A percentile compares a stretch with the other conserved stretches of the same genome.
phyloP scores from a whole-genome alignment of 345 rosid genomes.

The Tarenaya hassleriana region DNA sequence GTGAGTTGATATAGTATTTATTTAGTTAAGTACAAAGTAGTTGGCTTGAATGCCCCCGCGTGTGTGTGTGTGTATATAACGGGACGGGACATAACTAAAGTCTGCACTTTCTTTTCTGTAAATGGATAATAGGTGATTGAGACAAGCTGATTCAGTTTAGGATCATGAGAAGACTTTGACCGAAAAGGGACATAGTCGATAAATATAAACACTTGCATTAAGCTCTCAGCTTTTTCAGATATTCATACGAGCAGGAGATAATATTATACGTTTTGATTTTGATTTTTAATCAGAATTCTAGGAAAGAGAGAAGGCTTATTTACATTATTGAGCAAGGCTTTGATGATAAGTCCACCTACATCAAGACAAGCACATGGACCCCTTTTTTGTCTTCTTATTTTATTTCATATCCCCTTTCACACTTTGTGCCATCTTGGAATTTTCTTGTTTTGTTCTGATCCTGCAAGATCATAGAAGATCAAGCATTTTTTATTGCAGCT shows the following conservation, averaged over 20 bases:
- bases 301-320: constrained; percentile 17
- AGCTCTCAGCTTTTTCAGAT: constrained; percentile 7
- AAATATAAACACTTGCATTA: constrained; percentile 19
- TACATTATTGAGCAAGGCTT: constrained; percentile 6
- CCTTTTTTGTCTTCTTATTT: constrained; percentile 14
- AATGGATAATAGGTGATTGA: constrained; percentile 22
- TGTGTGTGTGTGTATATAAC: constrained; percentile 20
- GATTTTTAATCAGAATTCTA: constrained; percentile 16
- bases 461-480: constrained; percentile 1
- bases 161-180: constrained; percentile 25
- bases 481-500: neutral
- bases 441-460: constrained; percentile 12
- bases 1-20: constrained; percentile 24
- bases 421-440: constrained; percentile 11
- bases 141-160: no score
- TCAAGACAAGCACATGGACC: constrained; percentile 28
- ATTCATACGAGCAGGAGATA: constrained; percentile 16
- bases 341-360: constrained; percentile 9
- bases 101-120: constrained; percentile 16
- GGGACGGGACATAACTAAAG: constrained; percentile 27
- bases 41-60: constrained; percentile 22
- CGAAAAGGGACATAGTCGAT: constrained; percentile 22
- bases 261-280: constrained; percentile 14
- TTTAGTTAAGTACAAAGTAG: constrained; percentile 24
- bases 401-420: constrained; percentile 14